Conservation (phyloP, 2,329 filamentous ascomycete genomes). For the Plenodomus biglobosus region DNA sequence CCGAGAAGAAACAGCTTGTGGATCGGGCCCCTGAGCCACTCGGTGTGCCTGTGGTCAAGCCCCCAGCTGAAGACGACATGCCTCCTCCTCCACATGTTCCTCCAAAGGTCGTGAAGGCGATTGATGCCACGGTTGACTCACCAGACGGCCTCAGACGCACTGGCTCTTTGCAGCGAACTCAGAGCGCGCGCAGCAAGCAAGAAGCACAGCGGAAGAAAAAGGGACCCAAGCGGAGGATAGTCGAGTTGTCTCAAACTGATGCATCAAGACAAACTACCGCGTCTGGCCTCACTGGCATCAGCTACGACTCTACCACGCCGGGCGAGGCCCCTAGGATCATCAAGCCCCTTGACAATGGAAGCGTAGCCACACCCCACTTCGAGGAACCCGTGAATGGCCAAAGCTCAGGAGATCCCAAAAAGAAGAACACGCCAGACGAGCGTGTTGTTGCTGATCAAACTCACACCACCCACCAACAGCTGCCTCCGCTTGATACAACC, state of each 20-base stretch:
- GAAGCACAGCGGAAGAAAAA: constrained; percentile 62
- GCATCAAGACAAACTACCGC: constrained; percentile 35
- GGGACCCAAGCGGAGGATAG: constrained; percentile 58
- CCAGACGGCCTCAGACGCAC: constrained; percentile 25
- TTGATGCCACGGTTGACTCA: constrained; percentile 22
- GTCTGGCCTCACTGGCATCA: constrained; percentile 32
- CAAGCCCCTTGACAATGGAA: constrained; percentile 13
- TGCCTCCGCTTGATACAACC: constrained; percentile 38
- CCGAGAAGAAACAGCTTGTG: constrained; percentile 79
- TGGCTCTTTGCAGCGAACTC: constrained; percentile 39
- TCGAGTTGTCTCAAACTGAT: constrained; percentile 57
- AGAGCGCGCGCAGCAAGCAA: constrained; percentile 34
- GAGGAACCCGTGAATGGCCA: constrained; percentile 29
- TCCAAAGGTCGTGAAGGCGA: constrained; percentile 55
- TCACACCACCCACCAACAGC: constrained; percentile 28
- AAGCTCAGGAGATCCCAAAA: constrained; percentile 34
- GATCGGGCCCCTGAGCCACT: constrained; percentile 77
- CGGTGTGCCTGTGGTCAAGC: constrained; percentile 75
- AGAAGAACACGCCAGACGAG: constrained; percentile 26
- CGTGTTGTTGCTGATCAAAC: constrained; percentile 21
- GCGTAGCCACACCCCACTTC: constrained; percentile 26
- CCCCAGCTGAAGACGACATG: constrained; percentile 60
- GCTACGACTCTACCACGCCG: constrained; percentile 24
- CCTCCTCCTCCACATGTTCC: constrained; percentile 60
- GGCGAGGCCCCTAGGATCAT: constrained; percentile 21